These are phyloP conservation scores for Nakazawaea laoshanensis DNA, from an alignment of 805 yeast genomes.

Conservation along the genomic window DNA sequence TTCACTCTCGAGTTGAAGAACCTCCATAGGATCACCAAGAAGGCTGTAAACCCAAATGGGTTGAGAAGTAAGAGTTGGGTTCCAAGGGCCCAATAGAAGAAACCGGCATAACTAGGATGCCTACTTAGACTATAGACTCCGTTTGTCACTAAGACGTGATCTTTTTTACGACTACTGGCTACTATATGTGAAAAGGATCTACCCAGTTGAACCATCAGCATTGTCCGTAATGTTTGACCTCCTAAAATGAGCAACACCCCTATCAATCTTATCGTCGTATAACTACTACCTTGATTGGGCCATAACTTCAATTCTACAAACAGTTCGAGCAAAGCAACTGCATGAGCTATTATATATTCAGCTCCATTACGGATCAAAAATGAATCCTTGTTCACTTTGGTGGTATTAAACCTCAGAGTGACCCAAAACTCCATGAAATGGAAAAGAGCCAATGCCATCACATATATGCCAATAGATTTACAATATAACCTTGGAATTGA, in stretches of 20 bases:
- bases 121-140: conserved; percentile 66
- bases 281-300: conserved; percentile 26
- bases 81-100: conserved; percentile 90
- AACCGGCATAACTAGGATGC: conserved; percentile 91
- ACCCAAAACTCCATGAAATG: conserved; percentile 78
- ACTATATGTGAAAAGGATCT: conserved; percentile 79
- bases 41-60: conserved; percentile 47
- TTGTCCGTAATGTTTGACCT: conserved; percentile 66
- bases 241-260: conserved; percentile 41
- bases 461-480: conserved; percentile 35
- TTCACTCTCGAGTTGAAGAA: conserved; percentile 65
- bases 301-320: conserved; percentile 30
- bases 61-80: conserved; percentile 67
- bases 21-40: conserved; percentile 47
- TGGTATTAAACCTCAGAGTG: conserved; percentile 68
- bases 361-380: conserved; percentile 58
- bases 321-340: conserved; percentile 43
- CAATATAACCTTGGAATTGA: conserved; percentile 19
- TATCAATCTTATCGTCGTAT: conserved; percentile 15
- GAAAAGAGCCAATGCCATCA: conserved; percentile 47
- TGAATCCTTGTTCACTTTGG: conserved; percentile 61
- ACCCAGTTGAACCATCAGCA: conserved; percentile 86
- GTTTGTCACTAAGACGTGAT: conserved; percentile 61
- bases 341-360: conserved; percentile 50
- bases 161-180: conserved; percentile 37